These are phyloP conservation scores for Xylariaceae sp. DNA, from an alignment of 2,329 filamentous ascomycete species.

Conservation along the genomic window DNA sequence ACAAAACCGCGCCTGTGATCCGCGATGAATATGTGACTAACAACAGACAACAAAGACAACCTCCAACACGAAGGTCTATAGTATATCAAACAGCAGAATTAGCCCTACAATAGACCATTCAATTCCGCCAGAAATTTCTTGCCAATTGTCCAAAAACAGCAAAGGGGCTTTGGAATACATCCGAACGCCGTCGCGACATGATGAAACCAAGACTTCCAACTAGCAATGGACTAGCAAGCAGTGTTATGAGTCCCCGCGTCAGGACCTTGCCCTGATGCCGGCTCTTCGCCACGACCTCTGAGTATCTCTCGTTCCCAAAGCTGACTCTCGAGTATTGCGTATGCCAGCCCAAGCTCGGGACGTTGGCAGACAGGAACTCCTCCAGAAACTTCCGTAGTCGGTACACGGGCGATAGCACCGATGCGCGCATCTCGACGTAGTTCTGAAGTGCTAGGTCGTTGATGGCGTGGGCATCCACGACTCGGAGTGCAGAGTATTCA, in stretches of 20 bases:
- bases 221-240: slow-evolving; percentile 28
- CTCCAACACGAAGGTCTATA: not conserved
- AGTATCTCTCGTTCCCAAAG: slow-evolving; percentile 89
- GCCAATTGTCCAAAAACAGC: slow-evolving; percentile 10
- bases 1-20: no score
- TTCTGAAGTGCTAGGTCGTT: slow-evolving; percentile 88
- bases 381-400: slow-evolving; percentile 79
- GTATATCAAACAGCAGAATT: not conserved
- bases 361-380: slow-evolving; percentile 69
- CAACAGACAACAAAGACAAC: not conserved
- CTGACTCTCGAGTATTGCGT: slow-evolving; percentile 91
- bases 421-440: slow-evolving; percentile 87
- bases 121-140: not conserved
- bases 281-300: slow-evolving; percentile 67
- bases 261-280: slow-evolving; percentile 63
- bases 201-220: slow-evolving; percentile 23
- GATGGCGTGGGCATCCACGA: slow-evolving; percentile 78
- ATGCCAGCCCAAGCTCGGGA: slow-evolving; percentile 77
- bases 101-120: not conserved
- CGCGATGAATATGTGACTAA: no score
- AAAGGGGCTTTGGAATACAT: slow-evolving; percentile 11
- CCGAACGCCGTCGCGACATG: slow-evolving; percentile 9
- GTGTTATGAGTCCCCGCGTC: slow-evolving; percentile 38
- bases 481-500: slow-evolving; percentile 69
- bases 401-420: slow-evolving; percentile 73